Conservation (phyloP, 2,329 filamentous ascomycete genomes). For the Phyllosticta paracitricarpa region DNA sequence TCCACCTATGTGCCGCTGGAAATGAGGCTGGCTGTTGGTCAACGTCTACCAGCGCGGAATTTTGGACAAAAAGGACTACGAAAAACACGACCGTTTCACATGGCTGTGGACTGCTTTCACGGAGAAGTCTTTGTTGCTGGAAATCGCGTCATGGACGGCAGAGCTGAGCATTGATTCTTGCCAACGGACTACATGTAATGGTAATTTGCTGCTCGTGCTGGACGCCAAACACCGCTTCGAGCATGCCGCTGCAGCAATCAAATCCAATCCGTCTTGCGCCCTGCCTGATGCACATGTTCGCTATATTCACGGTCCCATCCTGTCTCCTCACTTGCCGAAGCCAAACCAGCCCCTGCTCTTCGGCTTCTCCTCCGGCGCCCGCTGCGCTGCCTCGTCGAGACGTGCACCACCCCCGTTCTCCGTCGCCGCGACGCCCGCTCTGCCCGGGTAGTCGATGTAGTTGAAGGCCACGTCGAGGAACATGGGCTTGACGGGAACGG, state of each 20-base stretch:
- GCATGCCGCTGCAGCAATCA: not conserved
- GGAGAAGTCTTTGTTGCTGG: no score
- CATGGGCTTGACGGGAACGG: slow-evolving; percentile 84
- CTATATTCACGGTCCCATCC: not conserved
- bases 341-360: slow-evolving; percentile 43
- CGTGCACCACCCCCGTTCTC: slow-evolving; percentile 14
- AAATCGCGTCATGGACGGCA: not conserved
- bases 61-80: no score
- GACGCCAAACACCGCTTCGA: not conserved
- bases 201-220: not conserved
- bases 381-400: slow-evolving; percentile 11
- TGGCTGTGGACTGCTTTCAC: no score
- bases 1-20: not conserved
- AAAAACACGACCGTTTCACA: no score
- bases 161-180: not conserved
- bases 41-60: no score
- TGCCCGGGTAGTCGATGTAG: slow-evolving; percentile 83
- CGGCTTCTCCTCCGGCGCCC: slow-evolving; percentile 26
- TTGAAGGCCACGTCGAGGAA: slow-evolving; percentile 98
- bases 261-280: not conserved
- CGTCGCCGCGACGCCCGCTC: slow-evolving; percentile 27
- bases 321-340: slow-evolving; percentile 35
- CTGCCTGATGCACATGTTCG: not conserved
- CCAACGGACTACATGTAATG: not conserved
- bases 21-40: not conserved